These are phyloP conservation scores for Erythrophleum fordii DNA, from an alignment of 306 rosid species.

Conservation along the genomic window DNA sequence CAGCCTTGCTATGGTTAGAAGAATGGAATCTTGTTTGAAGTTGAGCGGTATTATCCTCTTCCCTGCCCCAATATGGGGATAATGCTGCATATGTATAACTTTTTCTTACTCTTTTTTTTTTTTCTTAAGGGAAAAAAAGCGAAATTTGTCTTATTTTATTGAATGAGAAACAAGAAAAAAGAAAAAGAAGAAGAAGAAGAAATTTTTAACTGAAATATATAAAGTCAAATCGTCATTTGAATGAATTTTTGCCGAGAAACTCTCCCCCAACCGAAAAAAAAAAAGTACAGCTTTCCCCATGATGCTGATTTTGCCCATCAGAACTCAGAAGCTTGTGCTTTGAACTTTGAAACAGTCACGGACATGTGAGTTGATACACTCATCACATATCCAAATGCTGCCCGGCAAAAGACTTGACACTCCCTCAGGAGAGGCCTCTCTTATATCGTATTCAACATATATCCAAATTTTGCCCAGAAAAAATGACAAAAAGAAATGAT, in stretches of 20 bases:
- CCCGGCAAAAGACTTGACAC: not conserved
- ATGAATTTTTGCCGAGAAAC: not conserved
- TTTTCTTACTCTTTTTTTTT: not conserved
- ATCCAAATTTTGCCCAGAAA: not conserved
- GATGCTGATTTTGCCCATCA: not conserved
- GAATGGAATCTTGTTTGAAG: conserved; percentile 32
- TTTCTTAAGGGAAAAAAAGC: not conserved
- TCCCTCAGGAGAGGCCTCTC: not conserved
- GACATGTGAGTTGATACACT: conserved; percentile 11
- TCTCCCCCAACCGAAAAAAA: too few relatives aligned
- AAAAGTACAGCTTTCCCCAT: not conserved
- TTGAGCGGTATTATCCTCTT: conserved; percentile 6
- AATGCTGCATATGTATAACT: not conserved
- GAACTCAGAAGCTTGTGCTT: not conserved
- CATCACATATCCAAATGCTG: not conserved
- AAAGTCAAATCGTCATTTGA: not conserved
- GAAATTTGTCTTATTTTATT: conserved; percentile 7
- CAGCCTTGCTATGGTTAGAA: not conserved
- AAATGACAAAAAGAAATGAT: not conserved
- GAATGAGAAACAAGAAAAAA: too few relatives aligned
- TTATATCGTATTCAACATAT: not conserved
- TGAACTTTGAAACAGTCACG: conserved; percentile 21
- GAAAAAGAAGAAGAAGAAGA: too few relatives aligned
- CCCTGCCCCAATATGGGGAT: conserved; percentile 11
- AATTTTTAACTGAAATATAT: not conserved